A percentile compares a stretch with the other conserved stretches of the same genome.
phyloP scores from a whole-genome alignment of 208 protist genomes.

The Trypanosoma theileri region DNA sequence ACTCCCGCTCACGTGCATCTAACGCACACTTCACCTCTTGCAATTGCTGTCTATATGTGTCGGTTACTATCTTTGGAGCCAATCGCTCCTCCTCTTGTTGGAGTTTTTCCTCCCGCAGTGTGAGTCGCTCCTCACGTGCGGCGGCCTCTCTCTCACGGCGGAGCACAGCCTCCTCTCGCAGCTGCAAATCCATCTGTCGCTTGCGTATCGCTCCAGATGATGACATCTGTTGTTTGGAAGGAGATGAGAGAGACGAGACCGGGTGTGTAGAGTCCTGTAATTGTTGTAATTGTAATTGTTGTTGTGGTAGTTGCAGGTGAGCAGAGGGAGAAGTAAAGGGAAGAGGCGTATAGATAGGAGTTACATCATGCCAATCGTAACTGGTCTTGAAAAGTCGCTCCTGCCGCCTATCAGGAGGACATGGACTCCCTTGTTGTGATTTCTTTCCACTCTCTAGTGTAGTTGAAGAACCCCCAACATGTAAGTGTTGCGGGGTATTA shows the following conservation, averaged over 20 bases:
- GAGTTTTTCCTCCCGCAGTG: slow-evolving; percentile 3
- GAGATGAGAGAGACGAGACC: neutral
- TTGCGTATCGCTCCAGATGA: neutral
- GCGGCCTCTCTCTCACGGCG: slow-evolving; percentile 3
- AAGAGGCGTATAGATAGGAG: neutral
- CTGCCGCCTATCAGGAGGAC: neutral
- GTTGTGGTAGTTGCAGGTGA: neutral
- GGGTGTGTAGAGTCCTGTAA: too few species aligned
- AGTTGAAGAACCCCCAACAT: neutral
- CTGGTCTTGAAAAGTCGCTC: neutral
- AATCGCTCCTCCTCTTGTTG: slow-evolving; percentile 1
- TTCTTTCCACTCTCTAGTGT: neutral
- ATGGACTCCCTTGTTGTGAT: neutral
- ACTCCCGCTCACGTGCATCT: neutral
- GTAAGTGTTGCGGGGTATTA: neutral
- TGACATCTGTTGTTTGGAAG: neutral
- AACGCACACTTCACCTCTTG: neutral
- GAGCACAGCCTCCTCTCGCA: slow-evolving; percentile 12
- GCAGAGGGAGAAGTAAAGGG: neutral
- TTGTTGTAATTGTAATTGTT: neutral
- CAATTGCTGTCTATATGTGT: neutral
- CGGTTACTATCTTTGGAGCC: neutral
- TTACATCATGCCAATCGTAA: neutral
- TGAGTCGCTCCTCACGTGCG: slow-evolving; percentile 3
- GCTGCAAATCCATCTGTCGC: slow-evolving; percentile 1